Percentiles rank a stretch among this genome's conserved stretches.
These are phyloP conservation scores for Nakaseomyces bracarensis DNA, from an alignment of 1,139 yeast species.

Conservation along the genomic window DNA sequence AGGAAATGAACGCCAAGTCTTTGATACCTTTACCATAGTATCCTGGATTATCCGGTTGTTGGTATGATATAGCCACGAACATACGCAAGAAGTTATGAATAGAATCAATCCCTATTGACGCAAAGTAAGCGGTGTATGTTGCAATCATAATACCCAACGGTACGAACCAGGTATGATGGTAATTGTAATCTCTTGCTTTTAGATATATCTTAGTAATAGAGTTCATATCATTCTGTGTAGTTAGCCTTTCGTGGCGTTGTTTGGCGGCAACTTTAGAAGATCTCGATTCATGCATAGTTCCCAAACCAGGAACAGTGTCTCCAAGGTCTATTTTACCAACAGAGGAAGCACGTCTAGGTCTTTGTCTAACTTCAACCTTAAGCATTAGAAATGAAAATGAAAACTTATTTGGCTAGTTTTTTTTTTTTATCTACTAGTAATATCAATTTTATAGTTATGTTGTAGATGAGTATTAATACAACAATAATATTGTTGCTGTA, in stretches of 20 bases:
- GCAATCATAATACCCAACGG: conserved; percentile 45
- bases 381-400: too few relatives aligned
- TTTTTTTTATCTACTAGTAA: neutral
- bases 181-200: conserved; percentile 52
- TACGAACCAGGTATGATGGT: conserved; percentile 68
- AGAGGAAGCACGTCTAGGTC: conserved; percentile 26
- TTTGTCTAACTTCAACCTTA: conserved; percentile 11
- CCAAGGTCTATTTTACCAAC: conserved; percentile 26
- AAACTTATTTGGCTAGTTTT: too few relatives aligned
- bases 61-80: conserved; percentile 63
- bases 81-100: conserved; percentile 50
- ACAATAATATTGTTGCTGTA: too few relatives aligned
- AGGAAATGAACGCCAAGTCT: conserved; percentile 69
- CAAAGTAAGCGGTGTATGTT: conserved; percentile 35
- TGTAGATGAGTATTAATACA: too few relatives aligned
- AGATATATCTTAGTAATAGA: conserved; percentile 41
- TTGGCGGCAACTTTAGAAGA: conserved; percentile 22
- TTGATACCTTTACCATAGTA: conserved; percentile 74
- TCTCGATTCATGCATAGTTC: conserved; percentile 22
- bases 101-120: conserved; percentile 37
- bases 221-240: conserved; percentile 21
- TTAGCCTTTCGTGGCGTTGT: conserved; percentile 20
- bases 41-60: conserved; percentile 33
- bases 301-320: conserved; percentile 23
- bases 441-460: too few relatives aligned